phyloP scores from a whole-genome alignment of 2,329 filamentous ascomycete species.

The Proliferodiscus dingleyae region DNA sequence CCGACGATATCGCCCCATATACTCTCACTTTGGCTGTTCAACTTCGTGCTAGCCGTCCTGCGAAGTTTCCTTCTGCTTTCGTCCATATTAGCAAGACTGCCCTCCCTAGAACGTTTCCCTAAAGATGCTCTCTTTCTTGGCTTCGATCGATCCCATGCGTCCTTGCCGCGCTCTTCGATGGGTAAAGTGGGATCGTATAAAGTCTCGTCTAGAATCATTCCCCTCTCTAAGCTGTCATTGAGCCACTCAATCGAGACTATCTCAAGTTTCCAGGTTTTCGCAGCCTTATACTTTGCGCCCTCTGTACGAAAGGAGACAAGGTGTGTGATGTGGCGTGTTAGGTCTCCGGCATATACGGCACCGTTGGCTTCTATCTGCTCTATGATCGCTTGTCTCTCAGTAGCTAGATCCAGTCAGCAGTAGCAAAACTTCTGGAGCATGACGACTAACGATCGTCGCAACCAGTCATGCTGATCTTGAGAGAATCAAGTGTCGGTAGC shows the following conservation, averaged over 20 bases:
- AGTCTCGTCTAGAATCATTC: slow-evolving; percentile 87
- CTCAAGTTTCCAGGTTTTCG: slow-evolving; percentile 74
- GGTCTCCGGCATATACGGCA: slow-evolving; percentile 79
- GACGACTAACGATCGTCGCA: slow-evolving; percentile 60
- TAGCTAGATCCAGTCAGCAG: slow-evolving; percentile 40
- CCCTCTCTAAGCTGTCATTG: slow-evolving; percentile 72
- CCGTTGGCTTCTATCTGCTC: slow-evolving; percentile 62
- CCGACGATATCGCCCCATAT: slow-evolving; percentile 90
- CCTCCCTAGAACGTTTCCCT: slow-evolving; percentile 56
- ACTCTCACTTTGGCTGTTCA: slow-evolving; percentile 72
- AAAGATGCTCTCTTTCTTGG: slow-evolving; percentile 39
- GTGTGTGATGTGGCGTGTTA: slow-evolving; percentile 83
- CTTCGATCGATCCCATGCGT: slow-evolving; percentile 63
- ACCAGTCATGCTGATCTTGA: slow-evolving; percentile 65
- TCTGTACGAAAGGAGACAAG: slow-evolving; percentile 74
- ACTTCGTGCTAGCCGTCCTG: slow-evolving; percentile 78
- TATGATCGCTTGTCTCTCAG: slow-evolving; percentile 66
- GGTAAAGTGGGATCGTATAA: slow-evolving; percentile 75
- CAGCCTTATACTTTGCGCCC: slow-evolving; percentile 86
- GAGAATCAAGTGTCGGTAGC: slow-evolving; percentile 57
- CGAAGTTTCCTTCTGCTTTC: slow-evolving; percentile 74
- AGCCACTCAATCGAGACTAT: slow-evolving; percentile 84
- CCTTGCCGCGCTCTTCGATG: slow-evolving; percentile 65
- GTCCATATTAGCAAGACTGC: slow-evolving; percentile 40
- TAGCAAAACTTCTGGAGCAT: slow-evolving; percentile 11